Evolutionary conservation across 2,329 filamentous ascomycete species (phyloP).

Genomic region (Fusarium camptoceras): DNA sequence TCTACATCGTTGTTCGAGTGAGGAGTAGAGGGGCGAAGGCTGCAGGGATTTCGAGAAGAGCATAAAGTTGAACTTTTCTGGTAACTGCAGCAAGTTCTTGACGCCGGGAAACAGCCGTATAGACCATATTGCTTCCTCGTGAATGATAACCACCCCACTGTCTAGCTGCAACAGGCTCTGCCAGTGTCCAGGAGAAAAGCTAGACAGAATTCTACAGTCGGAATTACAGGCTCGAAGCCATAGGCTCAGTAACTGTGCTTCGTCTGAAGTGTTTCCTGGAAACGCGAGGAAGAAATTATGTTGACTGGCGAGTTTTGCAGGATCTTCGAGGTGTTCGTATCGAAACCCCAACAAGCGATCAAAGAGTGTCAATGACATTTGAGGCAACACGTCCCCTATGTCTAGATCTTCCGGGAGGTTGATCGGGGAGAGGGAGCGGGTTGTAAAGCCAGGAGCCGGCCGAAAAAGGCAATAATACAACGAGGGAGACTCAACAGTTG

Average conservation of each 20-base stretch:
- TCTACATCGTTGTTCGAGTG: not conserved
- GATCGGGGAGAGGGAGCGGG: constrained; percentile 45
- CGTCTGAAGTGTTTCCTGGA: constrained; percentile 52
- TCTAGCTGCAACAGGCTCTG: constrained; percentile 53
- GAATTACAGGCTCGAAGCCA: constrained; percentile 59
- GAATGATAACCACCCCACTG: constrained; percentile 56
- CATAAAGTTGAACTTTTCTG: constrained; percentile 53
- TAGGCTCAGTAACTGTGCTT: constrained; percentile 54
- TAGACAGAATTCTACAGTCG: constrained; percentile 57
- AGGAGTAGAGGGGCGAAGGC: constrained; percentile 27
- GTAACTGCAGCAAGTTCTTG: constrained; percentile 48
- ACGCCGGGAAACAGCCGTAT: constrained; percentile 57
- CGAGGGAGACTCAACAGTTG: not conserved
- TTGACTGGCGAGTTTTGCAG: constrained; percentile 31
- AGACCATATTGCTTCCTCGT: constrained; percentile 56
- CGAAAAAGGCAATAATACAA: constrained; percentile 56
- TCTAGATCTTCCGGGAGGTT: constrained; percentile 12
- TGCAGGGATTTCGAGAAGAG: constrained; percentile 52
- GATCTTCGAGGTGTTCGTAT: constrained; percentile 46
- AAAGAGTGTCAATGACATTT: constrained; percentile 40
- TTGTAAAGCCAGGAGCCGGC: constrained; percentile 37
- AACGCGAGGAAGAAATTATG: constrained; percentile 62
- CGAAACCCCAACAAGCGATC: constrained; percentile 49
- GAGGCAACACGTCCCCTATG: constrained; percentile 27
- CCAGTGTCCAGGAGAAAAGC: constrained; percentile 60